Base-by-base conservation (phyloP, 179 eudicot species). In the Carnegiea gigantea region DNA sequence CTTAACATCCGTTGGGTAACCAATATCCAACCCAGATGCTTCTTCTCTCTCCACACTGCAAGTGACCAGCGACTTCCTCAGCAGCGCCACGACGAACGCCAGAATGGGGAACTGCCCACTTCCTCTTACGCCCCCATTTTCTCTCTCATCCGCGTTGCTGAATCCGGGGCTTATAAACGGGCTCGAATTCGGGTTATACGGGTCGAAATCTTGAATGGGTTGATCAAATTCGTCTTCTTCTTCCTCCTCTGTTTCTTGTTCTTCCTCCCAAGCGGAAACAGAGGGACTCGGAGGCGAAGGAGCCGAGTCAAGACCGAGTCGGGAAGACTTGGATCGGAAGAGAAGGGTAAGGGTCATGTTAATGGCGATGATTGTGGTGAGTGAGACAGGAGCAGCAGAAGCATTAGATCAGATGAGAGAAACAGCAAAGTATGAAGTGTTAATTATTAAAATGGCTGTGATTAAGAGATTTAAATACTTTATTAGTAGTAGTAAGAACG, bases 41-140 rank as follows among this genome's bases (percentile, higher is more conserved):
- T 89, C 95, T 18, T 87, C 90, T 73, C 86, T 84, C 44, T 91
- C 98, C 17, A 89, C 92, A 84, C 90, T 91, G 81, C 98, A 94
- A 28, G 93, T 93, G 6, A 92, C 90, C 68, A 93, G 75, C 79
- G 98, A 93, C 85, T 88, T 93, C 83, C 92, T 85, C 36, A 93
- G 80, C 40, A 90, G 89, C 38, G 95, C 84, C 78, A 80, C 88
- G 74, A 93, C 75, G 11, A 91, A 77, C 33, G 88, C 88, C 77
- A 91, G 54, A 6, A 93, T 86, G 21, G 97, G 90, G 11, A 86
- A 83, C 78, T 90, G 90, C 79, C 86, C 86, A 79, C 67, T 28
- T 26, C 28, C 74, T 14, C 23, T 36, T 24, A 75, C 81, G 26
- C 67, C 70, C 11, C 77, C 77, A 59, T 44, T 33, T 48, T 44